Evolutionary conservation across 148 eudicot species (phyloP), one percentile per base, ranked within the genome.

Genomic region (Hydrangea macrophylla): DNA sequence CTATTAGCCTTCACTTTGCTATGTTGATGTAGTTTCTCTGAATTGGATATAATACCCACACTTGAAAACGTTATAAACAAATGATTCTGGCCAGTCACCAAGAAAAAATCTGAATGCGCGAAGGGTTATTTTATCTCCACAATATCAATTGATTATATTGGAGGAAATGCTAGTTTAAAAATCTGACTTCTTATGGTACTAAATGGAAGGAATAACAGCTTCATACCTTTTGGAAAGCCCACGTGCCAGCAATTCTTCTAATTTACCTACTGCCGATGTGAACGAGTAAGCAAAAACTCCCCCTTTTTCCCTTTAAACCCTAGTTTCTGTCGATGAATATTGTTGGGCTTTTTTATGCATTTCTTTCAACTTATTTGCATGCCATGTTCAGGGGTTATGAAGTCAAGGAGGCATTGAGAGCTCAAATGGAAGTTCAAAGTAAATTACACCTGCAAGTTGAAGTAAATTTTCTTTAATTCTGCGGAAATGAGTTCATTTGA

Each of bases 341-440:
- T 23, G 30, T 3, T 57, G 37, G 39, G 26, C 10, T 11, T 33
- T 39, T n/a, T 57, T 56, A 27, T 55, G 26, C 55, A 9, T n/a
- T 55, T 53, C 53, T 37, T 40, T 36, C 22, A 44, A 56, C n/a
- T 36, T 55, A n/a, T 39, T 51, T 60, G 22, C 9, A 68, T 54
- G 40, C 37, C 55, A 30, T 61, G 71, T 55, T 11, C 66, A 89
- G 96, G 83, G 86, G 92, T 17, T 84, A 73, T 62, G 89, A 83
- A 77, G 92, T 86, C 53, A 86, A 86, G 85, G 96, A 89, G 82
- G 92, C 96, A 12, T 72, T 87, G 68, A 86, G 92, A 75, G 89
- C 81, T 44, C 96, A 89, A 60, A 89, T 86, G 96, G 96, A 89
- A 78, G 89, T 89, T 63, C 88, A 89, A 76, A 89, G 92, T 67